Conservation (phyloP, 2,329 filamentous ascomycete genomes). For the Ustilaginoidea virens region DNA sequence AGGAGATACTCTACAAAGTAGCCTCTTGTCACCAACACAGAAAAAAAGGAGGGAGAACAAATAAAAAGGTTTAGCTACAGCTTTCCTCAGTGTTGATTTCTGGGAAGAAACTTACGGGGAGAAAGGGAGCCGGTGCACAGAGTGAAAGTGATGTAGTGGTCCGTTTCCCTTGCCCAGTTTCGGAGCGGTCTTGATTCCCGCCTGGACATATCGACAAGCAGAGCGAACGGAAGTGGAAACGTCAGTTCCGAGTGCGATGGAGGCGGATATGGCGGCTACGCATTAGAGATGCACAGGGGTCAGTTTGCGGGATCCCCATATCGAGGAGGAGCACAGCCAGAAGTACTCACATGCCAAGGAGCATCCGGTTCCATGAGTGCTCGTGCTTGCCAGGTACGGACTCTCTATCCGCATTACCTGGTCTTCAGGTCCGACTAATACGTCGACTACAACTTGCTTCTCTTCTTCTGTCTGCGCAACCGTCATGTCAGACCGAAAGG, state of each 20-base stretch:
- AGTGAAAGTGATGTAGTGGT: slow-evolving; percentile 68
- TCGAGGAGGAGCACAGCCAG: background rate
- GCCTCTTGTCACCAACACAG: slow-evolving; percentile 30
- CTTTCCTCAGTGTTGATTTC: background rate
- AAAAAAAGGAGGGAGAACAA: background rate
- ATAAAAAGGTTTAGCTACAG: background rate
- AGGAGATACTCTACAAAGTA: slow-evolving; percentile 76
- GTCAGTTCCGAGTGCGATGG: slow-evolving; percentile 43
- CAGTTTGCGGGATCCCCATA: too few species aligned
- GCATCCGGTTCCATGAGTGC: slow-evolving; percentile 91
- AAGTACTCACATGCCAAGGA: slow-evolving; percentile 62
- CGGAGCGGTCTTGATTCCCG: slow-evolving; percentile 49
- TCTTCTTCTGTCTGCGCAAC: slow-evolving; percentile 44
- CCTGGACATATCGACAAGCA: slow-evolving; percentile 59
- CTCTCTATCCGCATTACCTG: slow-evolving; percentile 50
- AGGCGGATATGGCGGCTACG: slow-evolving; percentile 60
- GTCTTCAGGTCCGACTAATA: slow-evolving; percentile 48
- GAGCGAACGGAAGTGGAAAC: slow-evolving; percentile 45
- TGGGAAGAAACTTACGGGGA: slow-evolving; percentile 38
- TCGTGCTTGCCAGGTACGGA: slow-evolving; percentile 54
- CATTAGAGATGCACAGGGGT: too few species aligned
- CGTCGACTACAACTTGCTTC: slow-evolving; percentile 55
- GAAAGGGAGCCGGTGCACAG: slow-evolving; percentile 51
- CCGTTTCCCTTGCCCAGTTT: slow-evolving; percentile 52
- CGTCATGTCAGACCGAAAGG: slow-evolving; percentile 48